Percentiles rank a stretch among this genome's conserved stretches.
Evolutionary conservation across 2,329 filamentous ascomycete genomes (phyloP).

Genomic region (Stagonosporopsis chrysanthemi): DNA sequence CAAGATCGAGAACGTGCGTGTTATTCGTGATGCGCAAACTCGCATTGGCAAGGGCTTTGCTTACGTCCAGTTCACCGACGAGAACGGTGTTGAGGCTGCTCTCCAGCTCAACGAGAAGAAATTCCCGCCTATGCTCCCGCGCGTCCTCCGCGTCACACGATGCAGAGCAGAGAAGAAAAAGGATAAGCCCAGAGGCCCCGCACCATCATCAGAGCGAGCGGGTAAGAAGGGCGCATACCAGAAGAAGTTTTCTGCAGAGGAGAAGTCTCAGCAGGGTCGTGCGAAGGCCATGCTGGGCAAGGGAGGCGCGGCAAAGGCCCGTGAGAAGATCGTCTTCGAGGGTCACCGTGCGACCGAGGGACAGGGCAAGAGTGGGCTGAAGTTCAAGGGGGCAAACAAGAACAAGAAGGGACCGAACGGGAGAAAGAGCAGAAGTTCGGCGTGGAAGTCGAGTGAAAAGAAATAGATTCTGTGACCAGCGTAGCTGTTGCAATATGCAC

Average conservation of each 20-base stretch:
- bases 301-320: constrained; percentile 68
- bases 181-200: constrained; percentile 38
- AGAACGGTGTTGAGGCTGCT: constrained; percentile 88
- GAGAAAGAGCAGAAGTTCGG: constrained; percentile 53
- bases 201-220: constrained; percentile 41
- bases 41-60: constrained; percentile 96
- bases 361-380: constrained; percentile 69
- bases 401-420: constrained; percentile 53
- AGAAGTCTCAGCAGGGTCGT: constrained; percentile 75
- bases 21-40: constrained; percentile 87
- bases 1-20: constrained; percentile 89
- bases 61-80: constrained; percentile 93
- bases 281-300: constrained; percentile 77
- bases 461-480: not conserved
- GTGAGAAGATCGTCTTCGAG: constrained; percentile 80
- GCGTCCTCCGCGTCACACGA: constrained; percentile 82
- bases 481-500: not conserved
- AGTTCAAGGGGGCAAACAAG: constrained; percentile 64
- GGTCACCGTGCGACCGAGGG: constrained; percentile 75
- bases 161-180: constrained; percentile 71
- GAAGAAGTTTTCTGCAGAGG: constrained; percentile 73
- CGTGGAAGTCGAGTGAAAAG: constrained; percentile 53
- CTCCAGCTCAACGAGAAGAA: constrained; percentile 88
- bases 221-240: constrained; percentile 61
- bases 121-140: constrained; percentile 92